Conservation (phyloP, 2,329 filamentous ascomycete genomes). For the Ascochyta koolunga region DNA sequence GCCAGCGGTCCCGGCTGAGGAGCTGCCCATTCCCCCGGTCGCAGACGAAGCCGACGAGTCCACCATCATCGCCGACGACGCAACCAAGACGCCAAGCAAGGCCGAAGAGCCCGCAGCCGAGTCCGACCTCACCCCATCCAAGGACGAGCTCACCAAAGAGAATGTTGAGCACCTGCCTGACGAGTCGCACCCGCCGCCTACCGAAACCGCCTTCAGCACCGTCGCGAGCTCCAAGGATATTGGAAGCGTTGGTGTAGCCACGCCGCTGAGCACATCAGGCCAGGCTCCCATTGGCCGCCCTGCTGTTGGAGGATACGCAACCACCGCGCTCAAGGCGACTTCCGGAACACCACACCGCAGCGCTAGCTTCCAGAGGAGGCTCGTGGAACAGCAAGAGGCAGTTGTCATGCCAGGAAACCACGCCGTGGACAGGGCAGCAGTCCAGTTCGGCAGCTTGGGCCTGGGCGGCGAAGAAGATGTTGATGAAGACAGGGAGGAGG, state of each 20-base stretch:
- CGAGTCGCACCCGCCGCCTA: conserved; percentile 75
- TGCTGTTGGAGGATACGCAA: conserved; percentile 74
- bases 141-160: conserved; percentile 84
- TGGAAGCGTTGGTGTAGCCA: conserved; percentile 59
- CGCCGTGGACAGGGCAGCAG: conserved; percentile 87
- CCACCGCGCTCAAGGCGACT: conserved; percentile 82
- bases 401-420: conserved; percentile 98
- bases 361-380: conserved; percentile 81
- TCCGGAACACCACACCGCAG: conserved; percentile 64
- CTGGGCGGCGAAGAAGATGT: conserved; percentile 77
- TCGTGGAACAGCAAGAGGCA: conserved; percentile 94
- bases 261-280: conserved; percentile 61
- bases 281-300: conserved; percentile 66
- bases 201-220: conserved; percentile 86
- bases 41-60: conserved; percentile 46
- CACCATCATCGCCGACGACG: conserved; percentile 33
- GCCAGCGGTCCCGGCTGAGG: conserved; percentile 48
- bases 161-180: conserved; percentile 93
- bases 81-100: conserved; percentile 44
- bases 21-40: conserved; percentile 47
- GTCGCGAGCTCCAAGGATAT: conserved; percentile 83
- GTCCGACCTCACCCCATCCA: conserved; percentile 65
- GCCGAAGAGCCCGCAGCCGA: conserved; percentile 58
- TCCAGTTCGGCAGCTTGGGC: conserved; percentile 96
- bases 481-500: conserved; percentile 92